Conservation (phyloP, 2,329 filamentous ascomycete species). For the Cyphellophora europaea region DNA sequence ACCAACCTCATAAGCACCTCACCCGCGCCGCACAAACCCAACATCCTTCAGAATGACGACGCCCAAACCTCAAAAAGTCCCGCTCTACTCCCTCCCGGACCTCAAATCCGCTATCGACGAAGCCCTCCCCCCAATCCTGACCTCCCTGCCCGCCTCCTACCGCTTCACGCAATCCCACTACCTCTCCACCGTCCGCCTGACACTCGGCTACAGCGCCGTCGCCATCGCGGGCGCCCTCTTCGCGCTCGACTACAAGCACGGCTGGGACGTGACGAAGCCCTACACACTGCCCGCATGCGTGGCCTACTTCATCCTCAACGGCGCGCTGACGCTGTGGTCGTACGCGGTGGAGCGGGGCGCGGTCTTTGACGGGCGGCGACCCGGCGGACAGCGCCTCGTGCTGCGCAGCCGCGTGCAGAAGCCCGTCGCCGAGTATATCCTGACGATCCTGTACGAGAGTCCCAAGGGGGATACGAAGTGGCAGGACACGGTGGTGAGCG, state of each 20-base stretch:
- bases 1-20: too few relatives aligned
- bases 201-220: constrained; percentile 75
- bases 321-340: constrained; percentile 72
- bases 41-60: constrained; percentile 4
- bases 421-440: not conserved
- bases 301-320: constrained; percentile 71
- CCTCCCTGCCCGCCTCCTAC: constrained; percentile 56
- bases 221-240: constrained; percentile 73
- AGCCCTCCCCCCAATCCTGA: constrained; percentile 86
- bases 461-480: constrained; percentile 23
- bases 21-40: too few relatives aligned
- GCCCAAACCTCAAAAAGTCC: constrained; percentile 25
- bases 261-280: constrained; percentile 76
- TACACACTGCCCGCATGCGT: constrained; percentile 73
- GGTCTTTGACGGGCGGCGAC: constrained; percentile 67
- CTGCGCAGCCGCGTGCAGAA: not conserved
- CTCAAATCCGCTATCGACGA: constrained; percentile 97
- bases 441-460: not conserved
- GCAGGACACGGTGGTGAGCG: constrained; percentile 40
- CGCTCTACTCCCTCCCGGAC: constrained; percentile 47
- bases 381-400: constrained; percentile 49
- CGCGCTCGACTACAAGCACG: constrained; percentile 75
- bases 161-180: constrained; percentile 70
- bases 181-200: constrained; percentile 72
- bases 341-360: constrained; percentile 71